Evolutionary conservation across 495 filamentous ascomycete species (phyloP).

Genomic region (Penicillium arizonense): DNA sequence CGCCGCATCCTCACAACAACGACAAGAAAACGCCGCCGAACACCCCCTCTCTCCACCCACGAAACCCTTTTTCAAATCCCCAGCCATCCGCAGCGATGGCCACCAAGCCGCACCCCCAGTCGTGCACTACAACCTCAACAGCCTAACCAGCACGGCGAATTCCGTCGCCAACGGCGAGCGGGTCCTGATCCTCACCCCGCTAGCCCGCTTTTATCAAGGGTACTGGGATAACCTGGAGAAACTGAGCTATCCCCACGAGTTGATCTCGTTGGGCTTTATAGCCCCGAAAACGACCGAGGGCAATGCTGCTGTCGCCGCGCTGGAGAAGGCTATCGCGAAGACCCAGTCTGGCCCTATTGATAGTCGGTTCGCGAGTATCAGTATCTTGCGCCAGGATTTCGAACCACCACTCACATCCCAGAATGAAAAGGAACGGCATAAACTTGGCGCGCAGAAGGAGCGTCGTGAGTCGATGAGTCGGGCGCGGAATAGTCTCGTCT

Average conservation of each 20-base stretch:
- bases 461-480: constrained; percentile 88
- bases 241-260: constrained; percentile 84
- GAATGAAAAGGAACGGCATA: constrained; percentile 84
- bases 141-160: constrained; percentile 74
- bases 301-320: constrained; percentile 71
- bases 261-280: constrained; percentile 96
- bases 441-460: constrained; percentile 80
- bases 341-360: constrained; percentile 78
- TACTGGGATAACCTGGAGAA: constrained; percentile 95
- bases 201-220: constrained; percentile 85
- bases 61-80: constrained; percentile 73
- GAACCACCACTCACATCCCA: constrained; percentile 79
- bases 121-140: constrained; percentile 90
- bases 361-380: constrained; percentile 84
- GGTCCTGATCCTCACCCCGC: constrained; percentile 87
- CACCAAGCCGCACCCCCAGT: constrained; percentile 75
- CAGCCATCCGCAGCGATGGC: constrained; percentile 52
- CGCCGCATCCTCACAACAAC: constrained; percentile 40
- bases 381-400: constrained; percentile 93
- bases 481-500: constrained; percentile 89
- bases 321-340: constrained; percentile 80
- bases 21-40: constrained; percentile 59
- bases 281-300: constrained; percentile 88
- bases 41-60: constrained; percentile 80
- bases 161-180: constrained; percentile 78